These are phyloP conservation scores for Kalmanozyma brasiliensis DNA, from an alignment of 1,284 basidiomycete species.

Conservation along the genomic window DNA sequence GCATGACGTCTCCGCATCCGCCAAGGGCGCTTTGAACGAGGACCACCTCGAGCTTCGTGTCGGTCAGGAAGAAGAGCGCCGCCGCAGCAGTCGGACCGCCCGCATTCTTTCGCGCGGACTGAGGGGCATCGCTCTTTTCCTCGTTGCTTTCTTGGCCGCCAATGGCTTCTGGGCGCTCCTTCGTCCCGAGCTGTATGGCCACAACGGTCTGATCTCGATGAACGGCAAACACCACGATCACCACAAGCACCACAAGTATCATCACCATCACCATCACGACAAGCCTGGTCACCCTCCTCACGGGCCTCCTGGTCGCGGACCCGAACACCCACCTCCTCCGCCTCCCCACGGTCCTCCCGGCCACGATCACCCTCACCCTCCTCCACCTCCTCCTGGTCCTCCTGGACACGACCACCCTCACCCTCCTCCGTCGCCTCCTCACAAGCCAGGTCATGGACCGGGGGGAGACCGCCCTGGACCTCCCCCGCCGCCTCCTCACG, in stretches of 20 bases:
- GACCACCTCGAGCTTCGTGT: conserved; percentile 28
- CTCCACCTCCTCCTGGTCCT: conserved; percentile 2
- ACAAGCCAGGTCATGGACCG: not conserved
- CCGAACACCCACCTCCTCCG: conserved; percentile 8
- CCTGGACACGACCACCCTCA: conserved; percentile 10
- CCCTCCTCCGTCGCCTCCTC: conserved; percentile 2
- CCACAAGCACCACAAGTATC: conserved; percentile 2
- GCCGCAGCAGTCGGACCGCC: not conserved
- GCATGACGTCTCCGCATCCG: conserved; percentile 4
- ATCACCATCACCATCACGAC: conserved; percentile 14
- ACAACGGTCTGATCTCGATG: conserved; percentile 15
- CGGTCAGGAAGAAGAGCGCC: conserved; percentile 7
- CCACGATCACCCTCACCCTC: conserved; percentile 10
- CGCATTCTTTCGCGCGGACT: conserved; percentile 21
- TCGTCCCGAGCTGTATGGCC: conserved; percentile 27
- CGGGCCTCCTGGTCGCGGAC: conserved; percentile 1
- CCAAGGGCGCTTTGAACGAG: conserved; percentile 19
- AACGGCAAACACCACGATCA: not conserved
- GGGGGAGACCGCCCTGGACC: not conserved
- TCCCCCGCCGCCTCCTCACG: conserved; percentile 6
- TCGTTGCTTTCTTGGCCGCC: conserved; percentile 25
- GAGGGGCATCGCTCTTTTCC: conserved; percentile 20
- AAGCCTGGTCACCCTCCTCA: conserved; percentile 12
- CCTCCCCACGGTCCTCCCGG: conserved; percentile 23
- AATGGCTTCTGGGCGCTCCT: conserved; percentile 41